Base-by-base conservation (phyloP, 352 stramenopile genomes). In the Phytopythium aichiense region DNA sequence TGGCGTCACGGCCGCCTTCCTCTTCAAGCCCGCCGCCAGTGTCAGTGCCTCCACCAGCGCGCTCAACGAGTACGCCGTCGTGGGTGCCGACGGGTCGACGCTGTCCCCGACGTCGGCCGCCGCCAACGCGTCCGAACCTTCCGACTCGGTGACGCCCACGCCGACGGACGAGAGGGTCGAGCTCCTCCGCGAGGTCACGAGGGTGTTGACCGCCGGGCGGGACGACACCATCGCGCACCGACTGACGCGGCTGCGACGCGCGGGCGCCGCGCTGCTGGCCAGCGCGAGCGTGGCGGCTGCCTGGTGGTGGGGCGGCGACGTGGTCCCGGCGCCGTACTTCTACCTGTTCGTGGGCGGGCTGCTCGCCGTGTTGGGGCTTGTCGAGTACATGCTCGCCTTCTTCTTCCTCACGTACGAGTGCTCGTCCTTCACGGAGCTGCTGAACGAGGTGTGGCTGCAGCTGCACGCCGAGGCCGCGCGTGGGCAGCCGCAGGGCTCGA, bases 371-470 rank as follows among this genome's bases (percentile, higher is more conserved):
- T 53, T 88, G 50, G 69, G 68, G 15, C 40, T 84, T 48, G 60
- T 78, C 45, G 80, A 91, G 64, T 93, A 93, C 71, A 61, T 89
- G 28, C 63, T 93, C 42, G 72, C 82, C 38, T 91, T 93, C 71
- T 93, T 84, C 68, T 83, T 91, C 56, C 67, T 91, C 45, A 91
- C 84, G 43, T 80, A 91, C 49, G 84, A 93, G 71, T 89, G 80
- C 66, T 91, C 84, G 54, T 82, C 78, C 42, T 93, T 93, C 68
- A 91, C 79, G 18, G 82, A 93, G 66, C 64, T 93, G 13, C 66
- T 67, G 33, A 91, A 85, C 68, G 68, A 93, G 63, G 77, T 86
- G 58, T 74, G 83, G 16, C 68, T 93, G 22, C 80, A 90, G 35
- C 62, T 85, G 23, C 65, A 90, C 48, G 69, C 62, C 7, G 63